These are phyloP conservation scores for Tripidium arundinaceum DNA, from an alignment of 202 grass and related monocot genomes.

Conservation along the genomic window DNA sequence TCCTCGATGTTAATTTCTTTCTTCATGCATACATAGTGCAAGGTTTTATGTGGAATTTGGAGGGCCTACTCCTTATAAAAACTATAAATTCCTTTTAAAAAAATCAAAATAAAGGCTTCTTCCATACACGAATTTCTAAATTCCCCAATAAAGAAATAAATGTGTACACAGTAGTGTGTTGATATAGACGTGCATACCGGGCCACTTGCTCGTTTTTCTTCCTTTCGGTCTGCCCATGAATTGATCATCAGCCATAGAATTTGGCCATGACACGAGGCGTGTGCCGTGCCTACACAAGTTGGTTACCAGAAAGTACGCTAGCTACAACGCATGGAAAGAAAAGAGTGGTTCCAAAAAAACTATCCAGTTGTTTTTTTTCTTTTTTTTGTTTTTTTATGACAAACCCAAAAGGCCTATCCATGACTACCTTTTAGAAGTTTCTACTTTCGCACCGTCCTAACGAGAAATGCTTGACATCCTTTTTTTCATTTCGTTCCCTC, in stretches of 20 bases:
- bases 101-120: neutral
- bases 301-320: slow-evolving; percentile 5
- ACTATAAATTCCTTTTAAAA: neutral
- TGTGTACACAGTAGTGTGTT: neutral
- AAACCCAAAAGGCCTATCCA: neutral
- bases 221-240: neutral
- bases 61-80: neutral
- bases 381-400: neutral
- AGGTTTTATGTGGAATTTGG: neutral
- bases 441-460: neutral
- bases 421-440: neutral
- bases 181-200: neutral
- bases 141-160: neutral
- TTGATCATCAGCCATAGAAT: neutral
- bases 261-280: neutral
- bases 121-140: neutral
- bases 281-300: neutral
- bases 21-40: neutral
- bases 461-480: neutral
- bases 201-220: neutral
- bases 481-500: neutral
- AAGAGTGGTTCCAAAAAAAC: neutral
- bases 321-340: neutral
- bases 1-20: neutral
- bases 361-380: neutral